These are phyloP conservation scores for Dactylellina haptotyla DNA, from an alignment of 2,329 filamentous ascomycete species.

Conservation along the genomic window DNA sequence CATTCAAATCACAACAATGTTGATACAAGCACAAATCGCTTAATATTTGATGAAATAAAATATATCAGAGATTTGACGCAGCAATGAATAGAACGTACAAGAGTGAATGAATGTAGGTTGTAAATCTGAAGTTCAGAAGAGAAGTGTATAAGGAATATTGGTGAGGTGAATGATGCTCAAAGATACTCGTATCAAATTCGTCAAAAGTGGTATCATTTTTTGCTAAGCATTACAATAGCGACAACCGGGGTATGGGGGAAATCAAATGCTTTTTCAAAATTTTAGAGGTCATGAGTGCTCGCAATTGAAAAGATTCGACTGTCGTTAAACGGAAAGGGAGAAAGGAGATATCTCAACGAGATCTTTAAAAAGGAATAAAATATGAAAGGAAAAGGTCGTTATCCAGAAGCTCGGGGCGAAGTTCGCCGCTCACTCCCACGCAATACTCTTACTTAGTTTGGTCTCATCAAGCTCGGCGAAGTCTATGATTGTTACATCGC, in stretches of 20 bases:
- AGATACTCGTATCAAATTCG: not conserved
- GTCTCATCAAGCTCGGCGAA: slow-evolving; percentile 52
- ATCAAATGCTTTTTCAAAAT: no score
- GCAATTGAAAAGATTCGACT: no score
- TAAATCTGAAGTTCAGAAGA: not conserved
- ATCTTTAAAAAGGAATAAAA: not conserved
- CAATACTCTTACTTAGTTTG: slow-evolving; percentile 45
- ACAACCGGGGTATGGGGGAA: not conserved
- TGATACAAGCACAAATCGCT: slow-evolving; percentile 1
- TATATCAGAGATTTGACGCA: not conserved
- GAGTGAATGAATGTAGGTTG: not conserved
- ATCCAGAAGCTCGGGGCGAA: not conserved
- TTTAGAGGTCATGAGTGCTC: no score
- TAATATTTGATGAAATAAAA: no score
- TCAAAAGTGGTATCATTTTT: slow-evolving; percentile 15
- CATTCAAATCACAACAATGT: not conserved
- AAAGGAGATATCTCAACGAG: not conserved
- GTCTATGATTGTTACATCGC: slow-evolving; percentile 50
- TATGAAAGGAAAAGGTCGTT: not conserved
- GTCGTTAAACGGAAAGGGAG: no score
- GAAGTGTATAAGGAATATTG: not conserved
- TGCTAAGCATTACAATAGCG: slow-evolving; percentile 10
- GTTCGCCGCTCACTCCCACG: slow-evolving; percentile 32
- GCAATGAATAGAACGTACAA: not conserved
- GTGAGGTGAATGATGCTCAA: not conserved